Evolutionary conservation across 192 early-diverging fungal species (phyloP).

Genomic region (Coemansia sp.): DNA sequence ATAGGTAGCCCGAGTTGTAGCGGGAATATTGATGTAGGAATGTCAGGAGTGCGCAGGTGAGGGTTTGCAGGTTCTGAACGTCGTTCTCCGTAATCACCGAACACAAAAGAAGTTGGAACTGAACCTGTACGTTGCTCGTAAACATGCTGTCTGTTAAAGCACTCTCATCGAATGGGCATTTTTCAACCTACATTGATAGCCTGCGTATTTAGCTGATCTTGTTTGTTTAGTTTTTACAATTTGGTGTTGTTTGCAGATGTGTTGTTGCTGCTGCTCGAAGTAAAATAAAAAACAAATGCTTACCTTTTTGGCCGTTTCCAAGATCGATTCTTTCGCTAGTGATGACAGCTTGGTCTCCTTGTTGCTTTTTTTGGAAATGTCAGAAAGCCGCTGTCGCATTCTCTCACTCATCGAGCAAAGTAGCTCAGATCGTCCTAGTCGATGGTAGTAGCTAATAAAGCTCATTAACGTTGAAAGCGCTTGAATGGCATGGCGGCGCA

Average conservation of each 20-base stretch:
- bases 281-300: too few species aligned
- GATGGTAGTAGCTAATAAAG: slow-evolving; percentile 44
- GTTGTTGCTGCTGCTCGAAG: background rate
- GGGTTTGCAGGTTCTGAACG: slow-evolving; percentile 25
- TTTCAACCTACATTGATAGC: slow-evolving; percentile 23
- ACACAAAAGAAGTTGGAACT: slow-evolving; percentile 29
- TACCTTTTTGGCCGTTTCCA: background rate
- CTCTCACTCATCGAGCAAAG: slow-evolving; percentile 13
- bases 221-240: background rate
- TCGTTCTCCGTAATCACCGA: slow-evolving; percentile 29
- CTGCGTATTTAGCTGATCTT: background rate
- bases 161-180: slow-evolving; percentile 11
- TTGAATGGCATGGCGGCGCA: slow-evolving; percentile 26
- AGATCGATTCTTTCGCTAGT: background rate
- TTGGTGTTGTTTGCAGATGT: background rate
- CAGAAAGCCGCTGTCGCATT: background rate
- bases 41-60: slow-evolving; percentile 23
- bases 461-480: slow-evolving; percentile 27
- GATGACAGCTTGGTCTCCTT: background rate
- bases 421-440: slow-evolving; percentile 22
- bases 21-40: slow-evolving; percentile 40
- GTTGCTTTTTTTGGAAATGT: background rate
- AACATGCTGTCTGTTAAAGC: slow-evolving; percentile 18
- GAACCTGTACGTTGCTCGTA: slow-evolving; percentile 14
- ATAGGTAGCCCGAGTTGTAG: slow-evolving; percentile 29